Evolutionary conservation across 2,329 filamentous ascomycete species (phyloP).

Genomic region (Trichoderma sp.): DNA sequence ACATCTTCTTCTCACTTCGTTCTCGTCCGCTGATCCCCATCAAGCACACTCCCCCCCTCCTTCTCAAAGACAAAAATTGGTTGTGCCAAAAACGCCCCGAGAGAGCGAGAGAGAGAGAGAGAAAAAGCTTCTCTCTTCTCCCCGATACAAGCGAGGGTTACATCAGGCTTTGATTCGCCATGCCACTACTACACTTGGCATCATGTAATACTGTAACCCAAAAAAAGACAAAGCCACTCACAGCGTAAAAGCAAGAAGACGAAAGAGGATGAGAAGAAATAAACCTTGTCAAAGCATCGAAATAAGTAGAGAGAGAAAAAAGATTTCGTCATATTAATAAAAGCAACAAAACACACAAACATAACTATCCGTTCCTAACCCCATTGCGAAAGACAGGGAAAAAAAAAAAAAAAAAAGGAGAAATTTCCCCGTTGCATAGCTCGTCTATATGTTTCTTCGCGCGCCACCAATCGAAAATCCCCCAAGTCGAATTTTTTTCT

Average conservation of each 20-base stretch:
- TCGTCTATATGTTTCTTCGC: constrained; percentile 13
- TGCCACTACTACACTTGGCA: background rate
- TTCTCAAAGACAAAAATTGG: background rate
- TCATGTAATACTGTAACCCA: background rate
- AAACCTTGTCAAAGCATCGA: background rate
- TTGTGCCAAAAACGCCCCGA: background rate
- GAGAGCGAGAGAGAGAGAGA: background rate
- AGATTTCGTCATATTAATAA: background rate
- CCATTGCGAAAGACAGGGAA: background rate
- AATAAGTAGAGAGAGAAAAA: background rate
- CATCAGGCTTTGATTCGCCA: background rate
- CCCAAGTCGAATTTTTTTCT: background rate
- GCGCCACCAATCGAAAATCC: constrained; percentile 4
- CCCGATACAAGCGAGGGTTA: background rate
- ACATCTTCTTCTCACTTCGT: background rate
- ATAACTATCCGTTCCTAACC: background rate
- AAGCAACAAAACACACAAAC: background rate
- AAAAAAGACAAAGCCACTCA: background rate
- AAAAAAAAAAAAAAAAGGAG: background rate
- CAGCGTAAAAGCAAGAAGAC: background rate
- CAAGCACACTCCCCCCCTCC: background rate
- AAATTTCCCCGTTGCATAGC: background rate
- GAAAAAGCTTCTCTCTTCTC: background rate
- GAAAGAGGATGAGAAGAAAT: background rate
- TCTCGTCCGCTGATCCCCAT: background rate